Evolutionary conservation across 306 rosid genomes (phyloP), one percentile per base, ranked within the genome.

Genomic region (Quercus suber): DNA sequence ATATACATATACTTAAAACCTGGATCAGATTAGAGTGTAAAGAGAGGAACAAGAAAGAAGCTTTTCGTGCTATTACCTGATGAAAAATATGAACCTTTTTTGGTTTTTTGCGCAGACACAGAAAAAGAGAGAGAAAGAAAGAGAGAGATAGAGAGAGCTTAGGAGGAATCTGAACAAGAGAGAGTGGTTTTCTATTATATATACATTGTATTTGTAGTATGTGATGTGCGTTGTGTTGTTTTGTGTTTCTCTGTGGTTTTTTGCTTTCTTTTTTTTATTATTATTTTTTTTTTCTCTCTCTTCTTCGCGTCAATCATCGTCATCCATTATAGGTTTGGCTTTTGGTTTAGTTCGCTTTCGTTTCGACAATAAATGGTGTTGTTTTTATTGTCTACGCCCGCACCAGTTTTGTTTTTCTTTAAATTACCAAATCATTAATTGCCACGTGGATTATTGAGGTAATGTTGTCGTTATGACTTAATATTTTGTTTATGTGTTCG

Each of bases 131-230:
- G 58, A 65, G 51, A 64, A 21, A n/a, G 19, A 77, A 18, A 67
- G 33, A 77, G 73, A 52, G 65, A 76, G 61, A 21, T 15, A 6
- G 51, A 77, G 55, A 60, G 55, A 60, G 74, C 74, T 67, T 31
- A 65, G 80, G 53, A 52, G 67, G 80, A 67, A 77, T 77, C 80
- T 67, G 37, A 21, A 20, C 68, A 58, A 69, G 75, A 69, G 43
- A n/a, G 67, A 43, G 18, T 30, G 72, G 19, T 31, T 60, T n/a
- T 43, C 13, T 41, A 23, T 58, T 19, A 43, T 71, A 20, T 58
- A 58, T 37, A 37, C 45, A 37, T 37, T 37, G 45, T 37, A 37
- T 37, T 37, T 37, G 11, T 17, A 55, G 45, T 55, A 19, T 5
- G 17, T 1, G 27, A 33, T 14, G 28, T 8, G 25, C 1, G 52